Conservation (phyloP, 1,284 basidiomycete species). For the Rhodotorula sp. region DNA sequence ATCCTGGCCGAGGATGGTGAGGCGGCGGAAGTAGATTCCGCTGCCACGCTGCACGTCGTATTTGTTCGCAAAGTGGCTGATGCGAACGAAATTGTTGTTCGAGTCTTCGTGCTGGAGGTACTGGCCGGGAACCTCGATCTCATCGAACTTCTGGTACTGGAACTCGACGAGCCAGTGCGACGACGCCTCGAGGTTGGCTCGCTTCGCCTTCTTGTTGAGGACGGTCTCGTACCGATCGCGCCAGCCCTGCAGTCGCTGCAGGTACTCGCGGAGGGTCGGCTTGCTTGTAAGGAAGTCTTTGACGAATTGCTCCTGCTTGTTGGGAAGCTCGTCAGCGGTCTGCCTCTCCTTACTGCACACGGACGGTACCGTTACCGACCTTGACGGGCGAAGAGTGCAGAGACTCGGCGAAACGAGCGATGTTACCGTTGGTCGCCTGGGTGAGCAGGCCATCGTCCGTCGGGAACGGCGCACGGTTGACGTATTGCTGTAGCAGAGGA, state of each 20-base stretch:
- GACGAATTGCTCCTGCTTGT: conserved; percentile 83
- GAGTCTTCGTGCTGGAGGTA: conserved; percentile 97
- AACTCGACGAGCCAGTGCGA: conserved; percentile 97
- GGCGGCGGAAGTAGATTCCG: conserved; percentile 83
- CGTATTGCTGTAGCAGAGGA: conserved; percentile 60
- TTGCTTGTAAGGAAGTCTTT: conserved; percentile 84
- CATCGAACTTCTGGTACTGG: conserved; percentile 96
- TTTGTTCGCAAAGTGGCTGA: conserved; percentile 85
- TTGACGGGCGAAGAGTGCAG: conserved; percentile 49
- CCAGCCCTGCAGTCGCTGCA: conserved; percentile 86
- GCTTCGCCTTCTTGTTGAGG: conserved; percentile 76
- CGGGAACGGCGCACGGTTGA: conserved; percentile 55
- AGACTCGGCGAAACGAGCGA: conserved; percentile 70
- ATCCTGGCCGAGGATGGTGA: conserved; percentile 90
- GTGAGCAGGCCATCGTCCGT: conserved; percentile 72
- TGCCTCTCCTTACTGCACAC: neutral
- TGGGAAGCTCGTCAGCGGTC: neutral
- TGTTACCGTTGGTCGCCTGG: conserved; percentile 57
- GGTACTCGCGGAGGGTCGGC: conserved; percentile 81
- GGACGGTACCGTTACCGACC: conserved; percentile 4
- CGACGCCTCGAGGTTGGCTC: conserved; percentile 82
- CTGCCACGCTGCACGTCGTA: conserved; percentile 82
- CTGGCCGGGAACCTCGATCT: conserved; percentile 97
- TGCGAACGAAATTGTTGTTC: conserved; percentile 86
- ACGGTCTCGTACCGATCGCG: conserved; percentile 84